phyloP scores from a whole-genome alignment of 1,284 basidiomycete genomes.

The Ustilago xerochloae region DNA sequence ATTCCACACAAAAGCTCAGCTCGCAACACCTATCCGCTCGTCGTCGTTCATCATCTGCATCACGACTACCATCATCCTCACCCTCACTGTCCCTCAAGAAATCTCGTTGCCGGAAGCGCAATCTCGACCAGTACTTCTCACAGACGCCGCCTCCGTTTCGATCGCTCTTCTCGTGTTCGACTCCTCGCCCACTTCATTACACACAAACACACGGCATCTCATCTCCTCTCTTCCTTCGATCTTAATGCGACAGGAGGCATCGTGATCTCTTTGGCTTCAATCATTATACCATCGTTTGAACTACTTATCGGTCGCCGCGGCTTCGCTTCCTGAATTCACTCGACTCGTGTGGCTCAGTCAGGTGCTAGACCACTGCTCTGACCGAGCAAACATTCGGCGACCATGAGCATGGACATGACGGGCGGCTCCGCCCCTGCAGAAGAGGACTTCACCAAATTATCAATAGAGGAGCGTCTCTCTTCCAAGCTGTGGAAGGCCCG shows the following conservation, averaged over 20 bases:
- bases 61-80: slow-evolving; percentile 13
- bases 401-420: slow-evolving; percentile 50
- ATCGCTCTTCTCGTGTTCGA: not conserved
- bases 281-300: not conserved
- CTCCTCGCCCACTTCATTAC: slow-evolving; percentile 4
- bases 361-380: not conserved
- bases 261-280: not conserved
- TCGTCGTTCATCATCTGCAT: not conserved
- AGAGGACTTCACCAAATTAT: slow-evolving; percentile 88
- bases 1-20: slow-evolving; percentile 1
- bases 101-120: too few relatives aligned
- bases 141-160: not conserved
- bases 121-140: too few relatives aligned
- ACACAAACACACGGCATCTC: too few relatives aligned
- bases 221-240: not conserved
- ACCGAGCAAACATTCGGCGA: not conserved
- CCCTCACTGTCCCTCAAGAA: slow-evolving; percentile 14
- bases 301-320: not conserved
- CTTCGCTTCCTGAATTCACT: not conserved
- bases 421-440: slow-evolving; percentile 70
- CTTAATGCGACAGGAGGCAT: not conserved
- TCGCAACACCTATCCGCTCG: not conserved
- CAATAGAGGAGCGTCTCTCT: slow-evolving; percentile 81
- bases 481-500: slow-evolving; percentile 93
- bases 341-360: not conserved